These are phyloP conservation scores for Cryptococcus wingfieldii DNA, from an alignment of 1,284 basidiomycete species.

Conservation along the genomic window DNA sequence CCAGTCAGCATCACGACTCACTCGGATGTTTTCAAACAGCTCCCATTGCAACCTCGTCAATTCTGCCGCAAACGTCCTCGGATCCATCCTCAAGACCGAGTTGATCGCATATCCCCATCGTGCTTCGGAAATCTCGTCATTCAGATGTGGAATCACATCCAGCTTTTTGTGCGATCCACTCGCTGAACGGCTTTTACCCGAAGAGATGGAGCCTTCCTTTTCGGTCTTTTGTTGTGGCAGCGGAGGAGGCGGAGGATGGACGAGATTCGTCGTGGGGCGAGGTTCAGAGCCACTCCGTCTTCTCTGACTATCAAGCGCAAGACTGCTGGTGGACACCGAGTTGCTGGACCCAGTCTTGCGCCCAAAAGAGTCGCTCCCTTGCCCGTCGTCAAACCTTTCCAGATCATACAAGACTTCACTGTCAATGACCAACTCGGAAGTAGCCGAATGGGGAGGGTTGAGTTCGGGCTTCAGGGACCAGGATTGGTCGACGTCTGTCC, in stretches of 20 bases:
- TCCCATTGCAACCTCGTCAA: constrained; percentile 48
- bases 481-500: constrained; percentile 35
- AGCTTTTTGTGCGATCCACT: neutral
- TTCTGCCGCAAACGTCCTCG: constrained; percentile 41
- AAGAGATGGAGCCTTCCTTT: neutral
- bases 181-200: neutral
- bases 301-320: constrained; percentile 1
- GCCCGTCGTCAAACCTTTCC: constrained; percentile 5
- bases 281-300: neutral
- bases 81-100: constrained; percentile 26
- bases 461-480: constrained; percentile 30
- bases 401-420: constrained; percentile 22
- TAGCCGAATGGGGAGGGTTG: neutral
- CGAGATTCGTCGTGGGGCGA: neutral
- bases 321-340: constrained; percentile 17
- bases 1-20: constrained; percentile 16
- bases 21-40: constrained; percentile 38
- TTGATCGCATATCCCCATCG: constrained; percentile 19
- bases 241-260: neutral
- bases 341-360: neutral
- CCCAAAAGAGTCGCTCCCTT: neutral
- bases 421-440: constrained; percentile 16
- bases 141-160: neutral
- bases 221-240: neutral
- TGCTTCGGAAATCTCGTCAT: constrained; percentile 12